Percentiles rank a stretch among this genome's conserved stretches.
Conservation (phyloP, 306 rosid genomes). For the Fragaria vesca region DNA sequence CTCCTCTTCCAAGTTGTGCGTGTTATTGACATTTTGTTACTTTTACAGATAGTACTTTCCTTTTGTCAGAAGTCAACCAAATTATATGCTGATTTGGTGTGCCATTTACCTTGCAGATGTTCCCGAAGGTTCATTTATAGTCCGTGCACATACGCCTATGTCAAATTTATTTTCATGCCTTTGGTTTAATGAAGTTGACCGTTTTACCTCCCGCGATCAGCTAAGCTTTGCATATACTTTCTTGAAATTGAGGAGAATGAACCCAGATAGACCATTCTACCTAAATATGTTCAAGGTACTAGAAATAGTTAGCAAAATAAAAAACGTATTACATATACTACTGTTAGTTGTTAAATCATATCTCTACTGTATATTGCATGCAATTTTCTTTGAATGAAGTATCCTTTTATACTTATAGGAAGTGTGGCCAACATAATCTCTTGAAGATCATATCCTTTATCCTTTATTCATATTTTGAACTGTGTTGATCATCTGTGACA, state of each 20-base stretch:
- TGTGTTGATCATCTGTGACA: neutral
- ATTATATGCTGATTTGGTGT: conserved; percentile 19
- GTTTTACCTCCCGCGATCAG: conserved; percentile 97
- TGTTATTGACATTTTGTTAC: conserved; percentile 32
- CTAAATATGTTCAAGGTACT: conserved; percentile 86
- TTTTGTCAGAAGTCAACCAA: conserved; percentile 3
- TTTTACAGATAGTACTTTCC: conserved; percentile 24
- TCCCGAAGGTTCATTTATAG: conserved; percentile 93
- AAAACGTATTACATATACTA: neutral
- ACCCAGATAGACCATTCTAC: conserved; percentile 62
- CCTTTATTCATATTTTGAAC: neutral
- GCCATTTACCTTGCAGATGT: conserved; percentile 55
- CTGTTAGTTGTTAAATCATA: conserved; percentile 14
- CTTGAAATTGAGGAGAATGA: conserved; percentile 79
- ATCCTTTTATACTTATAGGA: neutral
- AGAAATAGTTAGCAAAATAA: neutral
- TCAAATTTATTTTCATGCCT: conserved; percentile 94
- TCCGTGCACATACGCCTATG: conserved; percentile 92
- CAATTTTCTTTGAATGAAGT: neutral
- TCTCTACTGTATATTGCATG: neutral
- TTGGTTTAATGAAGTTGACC: conserved; percentile 94
- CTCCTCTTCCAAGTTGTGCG: conserved; percentile 83
- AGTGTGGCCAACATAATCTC: neutral
- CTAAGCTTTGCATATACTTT: conserved; percentile 88
- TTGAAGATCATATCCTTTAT: neutral